These are phyloP conservation scores for Gaeumannomyces tritici DNA, from an alignment of 2,329 filamentous ascomycete genomes.

Conservation along the genomic window DNA sequence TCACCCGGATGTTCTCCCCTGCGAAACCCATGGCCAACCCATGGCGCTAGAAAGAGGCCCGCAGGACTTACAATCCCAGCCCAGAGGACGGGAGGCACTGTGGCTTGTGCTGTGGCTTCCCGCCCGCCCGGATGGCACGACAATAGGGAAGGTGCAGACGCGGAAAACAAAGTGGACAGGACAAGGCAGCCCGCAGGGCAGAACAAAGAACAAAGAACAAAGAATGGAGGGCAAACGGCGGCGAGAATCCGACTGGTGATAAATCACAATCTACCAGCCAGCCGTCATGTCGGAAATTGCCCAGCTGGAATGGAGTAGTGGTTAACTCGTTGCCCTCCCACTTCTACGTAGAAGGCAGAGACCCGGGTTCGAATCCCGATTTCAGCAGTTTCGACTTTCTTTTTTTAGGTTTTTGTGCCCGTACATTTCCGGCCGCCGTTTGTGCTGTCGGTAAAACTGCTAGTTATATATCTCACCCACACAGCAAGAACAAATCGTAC, in stretches of 20 bases:
- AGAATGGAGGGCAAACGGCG: background rate
- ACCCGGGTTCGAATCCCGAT: slow-evolving; percentile 5
- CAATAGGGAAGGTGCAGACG: background rate
- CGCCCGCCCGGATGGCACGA: too few species aligned
- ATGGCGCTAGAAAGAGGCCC: background rate
- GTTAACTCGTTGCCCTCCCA: slow-evolving; percentile 6
- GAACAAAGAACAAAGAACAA: background rate
- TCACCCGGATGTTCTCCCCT: too few species aligned
- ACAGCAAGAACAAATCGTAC: too few species aligned
- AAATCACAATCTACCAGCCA: background rate
- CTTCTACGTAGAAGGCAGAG: background rate
- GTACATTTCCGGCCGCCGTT: too few species aligned
- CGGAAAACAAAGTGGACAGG: background rate
- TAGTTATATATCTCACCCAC: too few species aligned
- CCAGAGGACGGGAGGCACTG: background rate
- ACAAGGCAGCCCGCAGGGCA: background rate
- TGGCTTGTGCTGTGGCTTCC: background rate
- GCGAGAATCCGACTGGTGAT: background rate
- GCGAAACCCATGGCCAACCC: too few species aligned
- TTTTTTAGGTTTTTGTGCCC: background rate
- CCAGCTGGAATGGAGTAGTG: slow-evolving; percentile 4
- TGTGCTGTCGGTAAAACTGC: too few species aligned
- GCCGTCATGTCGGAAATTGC: background rate
- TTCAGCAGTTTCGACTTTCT: background rate
- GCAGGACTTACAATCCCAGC: background rate